Conservation (phyloP, 352 stramenopile species). For the Phytopythium oedochilum region DNA sequence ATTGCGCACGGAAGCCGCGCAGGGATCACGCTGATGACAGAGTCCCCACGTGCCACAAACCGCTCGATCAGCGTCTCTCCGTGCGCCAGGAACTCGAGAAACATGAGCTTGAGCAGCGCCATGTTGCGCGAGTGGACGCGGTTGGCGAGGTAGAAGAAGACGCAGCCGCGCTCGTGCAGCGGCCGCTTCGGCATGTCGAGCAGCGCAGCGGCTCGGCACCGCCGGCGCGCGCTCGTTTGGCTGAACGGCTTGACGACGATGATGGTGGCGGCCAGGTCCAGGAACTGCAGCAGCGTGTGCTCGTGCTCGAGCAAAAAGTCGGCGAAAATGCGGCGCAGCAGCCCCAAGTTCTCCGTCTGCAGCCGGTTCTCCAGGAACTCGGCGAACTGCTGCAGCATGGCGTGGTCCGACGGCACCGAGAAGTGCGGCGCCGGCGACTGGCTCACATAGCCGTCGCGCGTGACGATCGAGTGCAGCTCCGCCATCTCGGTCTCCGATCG, state of each 20-base stretch:
- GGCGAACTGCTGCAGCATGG: slow-evolving; percentile 47
- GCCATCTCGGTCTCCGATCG: too few species aligned
- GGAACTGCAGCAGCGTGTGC: slow-evolving; percentile 32
- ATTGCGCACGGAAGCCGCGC: too few species aligned
- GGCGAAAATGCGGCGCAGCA: slow-evolving; percentile 49
- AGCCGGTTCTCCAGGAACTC: slow-evolving; percentile 47
- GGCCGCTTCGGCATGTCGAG: slow-evolving; percentile 24
- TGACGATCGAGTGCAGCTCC: slow-evolving; percentile 13
- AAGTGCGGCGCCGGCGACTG: slow-evolving; percentile 15
- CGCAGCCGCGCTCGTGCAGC: slow-evolving; percentile 13
- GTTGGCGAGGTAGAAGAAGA: slow-evolving; percentile 32
- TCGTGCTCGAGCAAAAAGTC: slow-evolving; percentile 52
- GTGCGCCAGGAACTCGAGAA: slow-evolving; percentile 26
- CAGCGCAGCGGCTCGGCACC: slow-evolving; percentile 13
- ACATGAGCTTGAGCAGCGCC: slow-evolving; percentile 29
- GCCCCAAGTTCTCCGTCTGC: slow-evolving; percentile 32
- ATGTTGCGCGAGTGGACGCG: slow-evolving; percentile 39
- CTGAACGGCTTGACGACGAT: slow-evolving; percentile 37
- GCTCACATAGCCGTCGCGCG: slow-evolving; percentile 27
- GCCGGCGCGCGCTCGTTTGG: slow-evolving; percentile 3
- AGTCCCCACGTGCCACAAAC: slow-evolving; percentile 19
- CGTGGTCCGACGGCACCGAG: slow-evolving; percentile 22
- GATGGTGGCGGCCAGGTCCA: slow-evolving; percentile 25
- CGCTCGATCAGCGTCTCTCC: slow-evolving; percentile 16
- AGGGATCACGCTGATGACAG: slow-evolving; percentile 36